Percentiles rank a stretch among this genome's conserved stretches.
These are phyloP conservation scores for Trichopus zeylanicus DNA, from an alignment of 116 monocot species.

Conservation along the genomic window DNA sequence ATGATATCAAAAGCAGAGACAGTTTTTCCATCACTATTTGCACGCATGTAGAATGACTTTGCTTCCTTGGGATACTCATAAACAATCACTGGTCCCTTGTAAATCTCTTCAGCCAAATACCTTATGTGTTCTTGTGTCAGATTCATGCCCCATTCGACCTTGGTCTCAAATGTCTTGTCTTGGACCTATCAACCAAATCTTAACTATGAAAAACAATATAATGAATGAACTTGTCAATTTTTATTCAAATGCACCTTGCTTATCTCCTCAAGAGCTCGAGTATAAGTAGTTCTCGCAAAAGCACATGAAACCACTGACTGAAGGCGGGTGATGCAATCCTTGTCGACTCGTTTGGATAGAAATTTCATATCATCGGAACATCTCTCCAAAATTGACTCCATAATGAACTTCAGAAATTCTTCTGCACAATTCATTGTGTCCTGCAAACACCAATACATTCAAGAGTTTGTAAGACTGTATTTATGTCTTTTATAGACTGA, in stretches of 20 bases:
- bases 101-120: constrained; percentile 57
- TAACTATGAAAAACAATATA: neutral
- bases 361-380: constrained; percentile 61
- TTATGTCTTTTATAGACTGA: too few relatives aligned
- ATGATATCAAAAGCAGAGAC: constrained; percentile 75
- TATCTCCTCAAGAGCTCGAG: constrained; percentile 57
- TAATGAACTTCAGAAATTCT: constrained; percentile 63
- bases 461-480: too few relatives aligned
- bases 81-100: constrained; percentile 52
- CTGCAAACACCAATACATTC: constrained; percentile 28
- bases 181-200: constrained; percentile 1
- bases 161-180: constrained; percentile 21
- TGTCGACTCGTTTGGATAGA: constrained; percentile 30
- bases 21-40: constrained; percentile 50
- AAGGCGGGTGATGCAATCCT: constrained; percentile 30
- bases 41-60: constrained; percentile 59
- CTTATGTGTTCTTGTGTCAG: constrained; percentile 62
- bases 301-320: constrained; percentile 25
- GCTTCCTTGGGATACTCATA: constrained; percentile 62
- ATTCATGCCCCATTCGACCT: constrained; percentile 48
- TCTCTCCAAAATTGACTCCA: constrained; percentile 32
- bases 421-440: constrained; percentile 76
- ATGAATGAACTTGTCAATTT: too few relatives aligned
- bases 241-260: constrained; percentile 23
- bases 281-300: constrained; percentile 53